Evolutionary conservation across 441 rosid species (phyloP).

Genomic region (Mallotus repandus): DNA sequence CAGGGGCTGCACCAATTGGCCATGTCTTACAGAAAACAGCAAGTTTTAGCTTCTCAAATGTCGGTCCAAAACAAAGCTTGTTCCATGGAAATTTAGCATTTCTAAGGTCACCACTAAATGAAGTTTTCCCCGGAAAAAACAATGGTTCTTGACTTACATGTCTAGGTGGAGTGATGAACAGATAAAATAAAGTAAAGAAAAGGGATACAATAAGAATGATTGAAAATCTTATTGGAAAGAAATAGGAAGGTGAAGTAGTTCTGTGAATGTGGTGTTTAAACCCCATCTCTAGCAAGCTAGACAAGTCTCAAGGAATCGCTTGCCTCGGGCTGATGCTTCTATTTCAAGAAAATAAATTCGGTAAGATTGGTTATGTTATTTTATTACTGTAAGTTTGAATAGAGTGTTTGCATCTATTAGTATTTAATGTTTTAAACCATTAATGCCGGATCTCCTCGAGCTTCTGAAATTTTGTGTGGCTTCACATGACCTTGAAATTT

Average conservation of each 20-base stretch:
- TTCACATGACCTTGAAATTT: constrained; percentile 26
- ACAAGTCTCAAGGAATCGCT: background rate
- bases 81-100: constrained; percentile 61
- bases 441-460: constrained; percentile 37
- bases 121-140: background rate
- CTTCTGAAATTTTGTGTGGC: constrained; percentile 13
- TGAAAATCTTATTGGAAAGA: constrained; percentile 32
- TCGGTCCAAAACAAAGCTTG: constrained; percentile 53
- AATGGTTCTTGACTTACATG: constrained; percentile 9
- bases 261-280: constrained; percentile 36
- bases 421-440: constrained; percentile 24
- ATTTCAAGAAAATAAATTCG: background rate
- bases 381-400: background rate
- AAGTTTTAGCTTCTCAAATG: constrained; percentile 54
- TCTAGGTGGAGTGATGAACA: constrained; percentile 34
- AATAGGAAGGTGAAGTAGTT: constrained; percentile 32
- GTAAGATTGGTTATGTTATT: background rate
- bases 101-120: constrained; percentile 57
- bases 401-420: background rate
- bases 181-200: constrained; percentile 38
- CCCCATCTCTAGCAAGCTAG: constrained; percentile 25
- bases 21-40: constrained; percentile 43
- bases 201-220: constrained; percentile 34
- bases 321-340: background rate
- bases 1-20: constrained; percentile 45